These are phyloP conservation scores for Penicillium canescens DNA, from an alignment of 495 filamentous ascomycete species.

Conservation along the genomic window DNA sequence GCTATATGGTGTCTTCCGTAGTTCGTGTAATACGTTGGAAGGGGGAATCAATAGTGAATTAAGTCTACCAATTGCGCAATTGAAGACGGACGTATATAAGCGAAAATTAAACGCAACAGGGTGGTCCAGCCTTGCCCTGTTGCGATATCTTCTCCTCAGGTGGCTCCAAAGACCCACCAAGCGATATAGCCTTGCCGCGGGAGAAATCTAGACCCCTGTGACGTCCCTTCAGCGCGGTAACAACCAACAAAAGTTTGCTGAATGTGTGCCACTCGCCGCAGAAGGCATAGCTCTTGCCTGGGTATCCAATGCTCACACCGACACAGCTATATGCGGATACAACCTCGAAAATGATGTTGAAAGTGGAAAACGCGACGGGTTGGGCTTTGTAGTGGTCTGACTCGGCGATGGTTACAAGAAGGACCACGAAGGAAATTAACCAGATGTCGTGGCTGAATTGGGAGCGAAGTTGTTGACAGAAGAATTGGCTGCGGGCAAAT, in stretches of 20 bases:
- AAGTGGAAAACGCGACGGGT: constrained; percentile 73
- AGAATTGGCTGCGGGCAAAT: constrained; percentile 45
- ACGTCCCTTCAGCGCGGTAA: constrained; percentile 73
- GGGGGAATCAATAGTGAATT: too few species aligned
- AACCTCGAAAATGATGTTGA: constrained; percentile 83
- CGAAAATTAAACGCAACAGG: too few species aligned
- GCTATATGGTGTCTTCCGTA: too few species aligned
- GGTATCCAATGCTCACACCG: constrained; percentile 72
- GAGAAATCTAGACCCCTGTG: constrained; percentile 60
- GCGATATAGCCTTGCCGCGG: too few species aligned
- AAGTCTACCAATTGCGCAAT: too few species aligned
- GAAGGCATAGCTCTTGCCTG: constrained; percentile 66
- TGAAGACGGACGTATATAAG: too few species aligned
- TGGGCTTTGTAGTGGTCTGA: constrained; percentile 61
- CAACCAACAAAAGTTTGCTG: constrained; percentile 73
- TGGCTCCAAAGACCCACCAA: too few species aligned
- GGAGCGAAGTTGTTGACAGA: constrained; percentile 63
- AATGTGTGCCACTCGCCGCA: constrained; percentile 67
- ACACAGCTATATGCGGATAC: constrained; percentile 86
- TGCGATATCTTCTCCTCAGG: too few species aligned
- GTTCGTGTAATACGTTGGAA: too few species aligned
- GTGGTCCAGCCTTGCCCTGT: too few species aligned
- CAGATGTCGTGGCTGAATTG: constrained; percentile 86
- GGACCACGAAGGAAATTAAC: constrained; percentile 73
- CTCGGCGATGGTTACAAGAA: constrained; percentile 74